A percentile compares a stretch with the other conserved stretches of the same genome.
Conservation (phyloP, 768 basidiomycete species). For the Leccinum longicurvipes region DNA sequence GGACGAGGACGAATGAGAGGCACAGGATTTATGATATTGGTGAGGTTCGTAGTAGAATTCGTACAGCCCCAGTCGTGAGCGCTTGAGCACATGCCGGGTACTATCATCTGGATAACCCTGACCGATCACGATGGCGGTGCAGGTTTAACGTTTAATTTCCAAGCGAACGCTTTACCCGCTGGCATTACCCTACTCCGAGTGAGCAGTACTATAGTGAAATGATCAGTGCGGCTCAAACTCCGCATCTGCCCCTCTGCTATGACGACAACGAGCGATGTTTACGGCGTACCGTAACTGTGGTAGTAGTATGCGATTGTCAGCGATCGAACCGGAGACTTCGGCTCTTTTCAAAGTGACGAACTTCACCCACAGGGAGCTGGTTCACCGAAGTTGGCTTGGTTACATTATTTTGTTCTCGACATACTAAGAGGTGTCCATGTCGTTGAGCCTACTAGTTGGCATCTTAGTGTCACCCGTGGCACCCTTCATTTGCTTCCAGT, state of each 20-base stretch:
- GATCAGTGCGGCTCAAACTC: not conserved
- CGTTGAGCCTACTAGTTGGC: too few relatives aligned
- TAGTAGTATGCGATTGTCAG: not conserved
- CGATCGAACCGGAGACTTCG: not conserved
- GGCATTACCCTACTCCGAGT: not conserved
- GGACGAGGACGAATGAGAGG: not conserved
- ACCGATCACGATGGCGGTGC: conserved; percentile 15
- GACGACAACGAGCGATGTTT: not conserved
- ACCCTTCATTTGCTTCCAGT: too few relatives aligned
- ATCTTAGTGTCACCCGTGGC: too few relatives aligned
- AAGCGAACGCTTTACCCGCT: too few relatives aligned
- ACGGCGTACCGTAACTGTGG: not conserved
- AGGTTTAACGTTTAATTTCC: not conserved
- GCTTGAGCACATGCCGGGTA: not conserved
- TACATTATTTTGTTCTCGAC: too few relatives aligned
- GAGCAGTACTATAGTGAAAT: not conserved
- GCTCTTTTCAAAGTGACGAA: not conserved
- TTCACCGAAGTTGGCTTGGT: too few relatives aligned
- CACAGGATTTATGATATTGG: not conserved
- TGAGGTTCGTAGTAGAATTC: not conserved
- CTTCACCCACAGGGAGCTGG: not conserved
- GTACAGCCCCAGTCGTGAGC: conserved; percentile 1
- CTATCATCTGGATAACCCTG: not conserved
- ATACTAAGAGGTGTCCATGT: too few relatives aligned
- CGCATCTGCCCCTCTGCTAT: not conserved